Percentiles rank a stretch among this genome's conserved stretches.
These are phyloP conservation scores for Trypanosoma avium DNA, from an alignment of 208 protist genomes.

Conservation along the genomic window DNA sequence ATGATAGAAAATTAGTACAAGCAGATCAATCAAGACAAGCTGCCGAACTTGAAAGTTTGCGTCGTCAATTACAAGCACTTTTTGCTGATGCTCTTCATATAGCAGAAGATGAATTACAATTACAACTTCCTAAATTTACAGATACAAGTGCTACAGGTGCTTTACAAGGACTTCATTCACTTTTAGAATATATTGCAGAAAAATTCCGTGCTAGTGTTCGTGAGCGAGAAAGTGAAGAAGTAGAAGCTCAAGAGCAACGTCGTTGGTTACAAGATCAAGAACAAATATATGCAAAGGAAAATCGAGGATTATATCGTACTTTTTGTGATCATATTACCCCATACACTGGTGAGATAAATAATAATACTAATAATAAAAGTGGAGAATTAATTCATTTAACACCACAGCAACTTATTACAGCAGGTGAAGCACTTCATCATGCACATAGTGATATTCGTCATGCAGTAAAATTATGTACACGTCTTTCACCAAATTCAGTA, in stretches of 20 bases:
- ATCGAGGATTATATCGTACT: slow-evolving; percentile 13
- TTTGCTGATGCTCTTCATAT: slow-evolving; percentile 30
- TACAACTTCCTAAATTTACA: slow-evolving; percentile 30
- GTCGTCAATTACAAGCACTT: slow-evolving; percentile 18
- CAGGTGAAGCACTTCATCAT: slow-evolving; percentile 15
- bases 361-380: background rate
- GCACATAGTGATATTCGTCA: slow-evolving; percentile 20
- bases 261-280: slow-evolving; percentile 10
- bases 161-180: slow-evolving; percentile 36
- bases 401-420: slow-evolving; percentile 12
- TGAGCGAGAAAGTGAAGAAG: slow-evolving; percentile 5
- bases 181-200: slow-evolving; percentile 29
- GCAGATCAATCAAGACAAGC: slow-evolving; percentile 5
- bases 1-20: slow-evolving; percentile 4
- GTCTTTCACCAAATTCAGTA: too few species aligned
- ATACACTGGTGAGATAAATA: background rate
- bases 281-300: slow-evolving; percentile 13
- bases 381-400: slow-evolving; percentile 7
- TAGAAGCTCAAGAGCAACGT: slow-evolving; percentile 10
- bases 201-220: slow-evolving; percentile 14
- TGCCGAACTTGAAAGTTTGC: slow-evolving; percentile 27
- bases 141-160: slow-evolving; percentile 31
- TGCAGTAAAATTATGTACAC: background rate
- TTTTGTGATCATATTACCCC: slow-evolving; percentile 28
- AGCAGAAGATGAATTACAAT: slow-evolving; percentile 24